Evolutionary conservation across 371 early-diverging fungal genomes (phyloP).

Genomic region (Lichtheimia ramosa): DNA sequence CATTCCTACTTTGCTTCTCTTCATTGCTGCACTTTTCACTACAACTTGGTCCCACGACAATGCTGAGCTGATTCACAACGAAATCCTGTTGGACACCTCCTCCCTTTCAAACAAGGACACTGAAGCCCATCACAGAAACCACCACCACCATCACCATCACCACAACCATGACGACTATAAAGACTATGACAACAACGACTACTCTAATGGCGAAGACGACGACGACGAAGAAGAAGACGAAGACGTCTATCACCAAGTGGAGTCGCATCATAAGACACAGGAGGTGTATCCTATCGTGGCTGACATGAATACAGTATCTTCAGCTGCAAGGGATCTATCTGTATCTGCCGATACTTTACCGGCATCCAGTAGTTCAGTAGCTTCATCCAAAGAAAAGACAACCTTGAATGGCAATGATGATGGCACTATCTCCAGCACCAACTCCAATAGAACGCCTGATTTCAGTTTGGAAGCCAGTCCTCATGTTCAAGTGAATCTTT

Average conservation of each 20-base stretch:
- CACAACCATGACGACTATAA: no score
- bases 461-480: conserved; percentile 11
- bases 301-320: neutral
- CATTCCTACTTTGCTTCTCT: neutral
- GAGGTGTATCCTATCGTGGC: conserved; percentile 9
- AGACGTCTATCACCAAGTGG: neutral
- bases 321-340: neutral
- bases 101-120: neutral
- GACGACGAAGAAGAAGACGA: no score
- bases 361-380: neutral
- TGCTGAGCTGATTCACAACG: neutral
- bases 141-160: no score
- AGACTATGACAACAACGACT: neutral
- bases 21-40: neutral
- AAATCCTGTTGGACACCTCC: neutral
- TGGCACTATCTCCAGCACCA: conserved; percentile 16
- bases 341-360: neutral
- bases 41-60: neutral
- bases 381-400: neutral
- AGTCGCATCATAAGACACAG: conserved; percentile 4
- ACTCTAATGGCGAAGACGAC: no score
- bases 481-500: conserved; percentile 13
- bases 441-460: conserved; percentile 16
- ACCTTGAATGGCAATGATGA: conserved; percentile 5
- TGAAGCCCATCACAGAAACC: neutral